Base-by-base conservation (phyloP, 139 green algal genomes). In the Coccomyxa sp. region DNA sequence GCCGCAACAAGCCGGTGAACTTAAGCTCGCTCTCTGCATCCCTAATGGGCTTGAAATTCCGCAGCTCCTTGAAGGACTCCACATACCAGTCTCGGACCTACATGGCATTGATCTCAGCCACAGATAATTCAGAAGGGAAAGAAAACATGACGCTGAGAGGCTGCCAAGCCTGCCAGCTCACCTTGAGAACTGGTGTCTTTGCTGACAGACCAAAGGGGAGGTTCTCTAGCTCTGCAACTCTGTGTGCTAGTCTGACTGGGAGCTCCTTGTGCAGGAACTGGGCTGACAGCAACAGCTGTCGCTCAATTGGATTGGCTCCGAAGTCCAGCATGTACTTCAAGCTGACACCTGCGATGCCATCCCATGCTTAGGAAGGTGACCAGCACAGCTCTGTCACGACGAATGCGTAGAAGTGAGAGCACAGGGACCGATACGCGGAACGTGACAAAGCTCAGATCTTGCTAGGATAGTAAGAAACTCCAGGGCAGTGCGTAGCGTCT, bases 301-400 rank as follows among this genome's bases (percentile, higher is more conserved):
- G 87, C 75, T 98, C 91, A 14, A 98, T 96, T 22, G 96, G 96
- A 50, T 94, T 94, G 33, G 88, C 84, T 2, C 94, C 95, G 86
- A 99, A 98, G 80, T 98, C 96, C 68, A 99, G 89, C 95, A 98
- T 99, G 79, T 86, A 98, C 79, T 98, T 98, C 12, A 99, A 83
- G 75, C 83, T 95, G 40, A 99, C 96, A 50, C 50, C 50, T 64
- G 50, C n/a, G n/a, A n/a, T n/a, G n/a, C n/a, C n/a, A n/a, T n/a
- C n/a, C n/a, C n/a, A n/a, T n/a, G n/a, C n/a, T n/a, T n/a, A n/a
- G n/a, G n/a, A n/a, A n/a, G n/a, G n/a, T n/a, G n/a, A n/a, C n/a
- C n/a, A n/a, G n/a, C n/a, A n/a, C n/a, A n/a, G n/a, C n/a, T n/a
- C n/a, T n/a, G n/a, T n/a, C n/a, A n/a, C n/a, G n/a, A n/a, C n/a